Percentiles rank a stretch among this genome's conserved stretches.
These are phyloP conservation scores for Achaetomiella virescens DNA, from an alignment of 495 filamentous ascomycete species.

Conservation along the genomic window DNA sequence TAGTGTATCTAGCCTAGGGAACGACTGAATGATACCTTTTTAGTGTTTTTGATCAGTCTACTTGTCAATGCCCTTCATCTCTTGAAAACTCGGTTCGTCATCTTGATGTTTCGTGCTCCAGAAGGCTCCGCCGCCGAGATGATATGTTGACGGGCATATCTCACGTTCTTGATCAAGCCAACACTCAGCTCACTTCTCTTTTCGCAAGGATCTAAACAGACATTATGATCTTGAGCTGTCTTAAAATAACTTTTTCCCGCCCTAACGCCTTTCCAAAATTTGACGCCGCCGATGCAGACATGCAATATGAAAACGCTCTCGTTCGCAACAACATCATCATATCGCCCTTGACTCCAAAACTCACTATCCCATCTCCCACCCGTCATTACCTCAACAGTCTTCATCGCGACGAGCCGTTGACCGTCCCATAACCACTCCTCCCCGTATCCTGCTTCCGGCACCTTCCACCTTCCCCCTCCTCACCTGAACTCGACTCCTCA, in stretches of 20 bases:
- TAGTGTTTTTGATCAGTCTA: neutral
- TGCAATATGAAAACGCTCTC: neutral
- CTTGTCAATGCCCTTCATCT: neutral
- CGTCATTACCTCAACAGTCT: neutral
- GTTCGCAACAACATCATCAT: too few species aligned
- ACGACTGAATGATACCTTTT: constrained; percentile 11
- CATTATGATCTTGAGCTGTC: neutral
- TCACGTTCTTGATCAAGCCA: too few species aligned
- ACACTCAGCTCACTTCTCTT: too few species aligned
- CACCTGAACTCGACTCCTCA: neutral
- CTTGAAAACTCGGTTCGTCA: too few species aligned
- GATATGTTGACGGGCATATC: too few species aligned
- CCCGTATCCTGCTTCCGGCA: neutral
- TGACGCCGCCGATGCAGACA: neutral
- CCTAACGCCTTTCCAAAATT: neutral
- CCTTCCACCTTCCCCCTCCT: neutral
- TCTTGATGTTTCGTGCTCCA: too few species aligned
- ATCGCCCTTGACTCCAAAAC: neutral
- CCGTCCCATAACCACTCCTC: neutral
- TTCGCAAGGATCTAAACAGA: too few species aligned
- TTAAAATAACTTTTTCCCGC: neutral
- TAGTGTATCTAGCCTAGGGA: constrained; percentile 7
- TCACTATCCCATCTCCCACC: too few species aligned
- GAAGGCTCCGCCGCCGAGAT: too few species aligned
- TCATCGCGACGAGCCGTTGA: neutral